phyloP scores from a whole-genome alignment of 2,329 filamentous ascomycete genomes.

The Didymella lethalis region DNA sequence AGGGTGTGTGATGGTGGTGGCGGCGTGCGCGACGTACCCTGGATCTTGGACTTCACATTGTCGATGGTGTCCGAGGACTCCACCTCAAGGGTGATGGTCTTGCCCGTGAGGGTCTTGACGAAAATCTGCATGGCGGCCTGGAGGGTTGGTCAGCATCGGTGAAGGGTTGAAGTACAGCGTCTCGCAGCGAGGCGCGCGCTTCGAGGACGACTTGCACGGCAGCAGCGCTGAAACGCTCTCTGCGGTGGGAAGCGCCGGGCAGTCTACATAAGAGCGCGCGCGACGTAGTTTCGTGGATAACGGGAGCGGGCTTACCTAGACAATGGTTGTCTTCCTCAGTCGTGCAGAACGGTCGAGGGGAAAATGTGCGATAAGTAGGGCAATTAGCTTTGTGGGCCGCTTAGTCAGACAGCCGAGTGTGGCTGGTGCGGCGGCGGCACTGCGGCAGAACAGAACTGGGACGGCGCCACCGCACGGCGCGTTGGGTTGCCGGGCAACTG shows the following conservation, averaged over 20 bases:
- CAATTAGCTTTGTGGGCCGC: constrained; percentile 35
- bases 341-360: constrained; percentile 51
- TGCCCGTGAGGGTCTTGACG: constrained; percentile 85
- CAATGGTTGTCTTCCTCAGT: constrained; percentile 69
- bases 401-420: constrained; percentile 27
- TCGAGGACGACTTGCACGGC: not conserved
- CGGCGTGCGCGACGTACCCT: constrained; percentile 58
- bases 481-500: constrained; percentile 42
- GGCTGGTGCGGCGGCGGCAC: constrained; percentile 19
- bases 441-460: not conserved
- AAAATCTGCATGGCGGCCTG: constrained; percentile 59
- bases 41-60: constrained; percentile 99
- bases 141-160: constrained; percentile 26
- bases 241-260: constrained; percentile 2
- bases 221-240: not conserved
- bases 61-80: constrained; percentile 99
- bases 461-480: constrained; percentile 2
- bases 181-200: constrained; percentile 1
- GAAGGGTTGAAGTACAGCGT: not conserved
- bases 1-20: not conserved
- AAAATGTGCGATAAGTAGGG: constrained; percentile 22
- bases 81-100: constrained; percentile 99
- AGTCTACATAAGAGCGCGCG: not conserved
- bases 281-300: not conserved
- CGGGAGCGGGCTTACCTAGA: constrained; percentile 59